Percentiles rank a stretch among this genome's conserved stretches.
These are phyloP conservation scores for Chiua virens DNA, from an alignment of 768 basidiomycete genomes.

Conservation along the genomic window DNA sequence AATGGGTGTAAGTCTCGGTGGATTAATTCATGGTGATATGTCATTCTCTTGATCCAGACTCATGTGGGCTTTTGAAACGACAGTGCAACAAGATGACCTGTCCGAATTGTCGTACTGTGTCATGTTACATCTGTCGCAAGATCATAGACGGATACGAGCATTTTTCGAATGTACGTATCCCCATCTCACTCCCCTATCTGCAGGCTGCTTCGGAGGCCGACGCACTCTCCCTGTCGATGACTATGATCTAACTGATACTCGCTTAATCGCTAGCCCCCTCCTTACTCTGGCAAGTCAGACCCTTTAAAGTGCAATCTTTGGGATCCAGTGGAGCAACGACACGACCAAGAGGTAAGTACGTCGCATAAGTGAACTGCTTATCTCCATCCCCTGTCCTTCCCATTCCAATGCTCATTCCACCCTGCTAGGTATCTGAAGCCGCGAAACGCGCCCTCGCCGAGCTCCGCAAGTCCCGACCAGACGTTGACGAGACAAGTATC, in stretches of 20 bases:
- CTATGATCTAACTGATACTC: constrained; percentile 6
- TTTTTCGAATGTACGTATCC: constrained; percentile 52
- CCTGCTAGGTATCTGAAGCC: constrained; percentile 61
- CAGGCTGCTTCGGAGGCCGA: too few species aligned
- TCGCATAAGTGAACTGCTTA: background rate
- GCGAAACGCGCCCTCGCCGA: constrained; percentile 66
- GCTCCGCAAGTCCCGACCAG: constrained; percentile 58
- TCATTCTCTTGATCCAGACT: background rate
- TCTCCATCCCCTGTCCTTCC: too few species aligned
- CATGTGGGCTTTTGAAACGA: background rate
- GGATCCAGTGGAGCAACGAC: constrained; percentile 65
- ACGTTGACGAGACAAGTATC: constrained; percentile 57
- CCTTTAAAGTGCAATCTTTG: constrained; percentile 61
- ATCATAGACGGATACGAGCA: constrained; percentile 77
- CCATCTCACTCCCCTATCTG: background rate
- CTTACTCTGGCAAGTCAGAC: constrained; percentile 21
- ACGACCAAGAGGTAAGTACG: constrained; percentile 66
- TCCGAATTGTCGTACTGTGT: constrained; percentile 66
- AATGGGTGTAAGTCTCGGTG: constrained; percentile 52
- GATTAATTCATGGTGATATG: background rate
- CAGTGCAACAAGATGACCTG: constrained; percentile 95
- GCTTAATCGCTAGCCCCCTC: constrained; percentile 19
- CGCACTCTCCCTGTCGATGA: background rate
- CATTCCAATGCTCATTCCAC: background rate
- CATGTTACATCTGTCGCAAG: constrained; percentile 83